A percentile compares a stretch with the other conserved stretches of the same genome.
phyloP scores from a whole-genome alignment of 345 rosid species.

The Hypericum perforatum region DNA sequence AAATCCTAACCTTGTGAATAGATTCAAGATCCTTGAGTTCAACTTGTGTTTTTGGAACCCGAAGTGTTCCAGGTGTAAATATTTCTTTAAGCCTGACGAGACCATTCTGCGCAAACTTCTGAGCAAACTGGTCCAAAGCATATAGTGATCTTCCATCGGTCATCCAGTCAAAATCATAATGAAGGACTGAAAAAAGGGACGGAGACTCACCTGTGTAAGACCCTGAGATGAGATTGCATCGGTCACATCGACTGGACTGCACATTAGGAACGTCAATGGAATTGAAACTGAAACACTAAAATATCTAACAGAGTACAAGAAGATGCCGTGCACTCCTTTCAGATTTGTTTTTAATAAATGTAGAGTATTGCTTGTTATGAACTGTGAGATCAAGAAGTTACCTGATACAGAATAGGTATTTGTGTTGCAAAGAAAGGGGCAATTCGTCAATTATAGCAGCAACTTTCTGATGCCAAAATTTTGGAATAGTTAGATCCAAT shows the following conservation, averaged over 20 bases:
- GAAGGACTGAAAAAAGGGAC: background rate
- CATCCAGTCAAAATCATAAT: background rate
- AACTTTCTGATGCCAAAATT: constrained; percentile 45
- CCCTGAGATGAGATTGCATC: constrained; percentile 79
- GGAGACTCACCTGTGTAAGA: constrained; percentile 53
- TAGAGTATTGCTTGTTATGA: no score
- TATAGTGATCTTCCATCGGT: constrained; percentile 1
- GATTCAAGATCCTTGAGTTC: constrained; percentile 86
- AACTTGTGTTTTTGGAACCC: constrained; percentile 55
- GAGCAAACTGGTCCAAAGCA: constrained; percentile 52
- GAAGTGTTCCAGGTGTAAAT: constrained; percentile 55
- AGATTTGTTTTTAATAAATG: no score
- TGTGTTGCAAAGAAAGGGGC: constrained; percentile 67
- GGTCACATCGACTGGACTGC: constrained; percentile 77
- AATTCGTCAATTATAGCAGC: constrained; percentile 61
- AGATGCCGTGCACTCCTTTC: no score
- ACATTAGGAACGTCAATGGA: constrained; percentile 13
- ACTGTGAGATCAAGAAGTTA: constrained; percentile 18
- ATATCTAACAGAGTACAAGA: no score
- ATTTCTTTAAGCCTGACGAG: constrained; percentile 72
- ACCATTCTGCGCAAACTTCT: constrained; percentile 52
- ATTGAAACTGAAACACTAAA: constrained; percentile 4
- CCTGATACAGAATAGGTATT: constrained; percentile 84
- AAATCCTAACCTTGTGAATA: constrained; percentile 64
- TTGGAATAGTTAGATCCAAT: constrained; percentile 5